These are phyloP conservation scores for Linanthus parryae DNA, from an alignment of 148 eudicot genomes.

Conservation along the genomic window DNA sequence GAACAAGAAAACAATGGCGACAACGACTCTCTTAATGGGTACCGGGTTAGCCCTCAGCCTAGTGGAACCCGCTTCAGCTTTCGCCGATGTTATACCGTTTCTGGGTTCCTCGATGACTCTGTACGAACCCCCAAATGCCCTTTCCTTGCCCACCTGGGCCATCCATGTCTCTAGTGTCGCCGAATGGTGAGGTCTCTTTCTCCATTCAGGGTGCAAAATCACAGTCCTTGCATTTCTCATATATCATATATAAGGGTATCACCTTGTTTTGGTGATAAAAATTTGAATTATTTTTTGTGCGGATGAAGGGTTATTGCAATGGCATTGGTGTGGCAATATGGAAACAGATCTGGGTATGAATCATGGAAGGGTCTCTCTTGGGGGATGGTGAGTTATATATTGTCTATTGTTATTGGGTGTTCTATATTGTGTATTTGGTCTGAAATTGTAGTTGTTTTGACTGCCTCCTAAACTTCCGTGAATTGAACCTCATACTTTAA, in stretches of 20 bases:
- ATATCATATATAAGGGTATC: no score
- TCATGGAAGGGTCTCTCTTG: conserved; percentile 6
- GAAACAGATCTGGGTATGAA: conserved; percentile 2
- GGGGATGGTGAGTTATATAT: conserved; percentile 8
- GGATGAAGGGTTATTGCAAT: conserved; percentile 4
- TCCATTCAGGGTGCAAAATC: no score
- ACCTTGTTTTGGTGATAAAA: no score
- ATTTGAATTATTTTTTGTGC: not conserved
- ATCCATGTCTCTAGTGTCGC: conserved; percentile 89
- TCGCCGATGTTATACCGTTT: conserved; percentile 37
- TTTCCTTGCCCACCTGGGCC: conserved; percentile 93
- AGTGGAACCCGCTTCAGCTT: conserved; percentile 46
- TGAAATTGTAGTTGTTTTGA: no score
- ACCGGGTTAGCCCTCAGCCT: conserved; percentile 44
- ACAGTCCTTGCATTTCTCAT: no score
- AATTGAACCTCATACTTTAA: no score
- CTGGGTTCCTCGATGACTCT: conserved; percentile 41
- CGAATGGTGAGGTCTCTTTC: conserved; percentile 52
- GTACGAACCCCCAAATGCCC: conserved; percentile 82
- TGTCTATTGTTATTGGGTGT: no score
- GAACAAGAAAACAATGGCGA: conserved; percentile 24
- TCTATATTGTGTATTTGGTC: no score
- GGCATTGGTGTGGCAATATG: conserved; percentile 11
- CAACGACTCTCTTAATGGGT: conserved; percentile 36
- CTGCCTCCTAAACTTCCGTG: no score